phyloP scores from a whole-genome alignment of 2,329 filamentous ascomycete species.

The Ophiocordyceps camponoti-rufipedis region DNA sequence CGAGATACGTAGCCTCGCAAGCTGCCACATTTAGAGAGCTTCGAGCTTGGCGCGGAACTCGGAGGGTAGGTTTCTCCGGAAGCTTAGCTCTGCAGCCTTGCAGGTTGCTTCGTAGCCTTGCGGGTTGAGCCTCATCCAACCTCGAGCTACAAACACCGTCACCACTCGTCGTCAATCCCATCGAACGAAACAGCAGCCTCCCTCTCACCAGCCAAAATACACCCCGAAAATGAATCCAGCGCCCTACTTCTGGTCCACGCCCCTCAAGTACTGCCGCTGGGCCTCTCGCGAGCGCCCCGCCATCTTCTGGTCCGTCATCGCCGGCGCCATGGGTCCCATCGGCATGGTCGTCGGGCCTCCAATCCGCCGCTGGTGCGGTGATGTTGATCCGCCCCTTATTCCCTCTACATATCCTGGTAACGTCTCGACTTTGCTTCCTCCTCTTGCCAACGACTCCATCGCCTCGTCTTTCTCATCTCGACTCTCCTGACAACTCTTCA shows the following conservation, averaged over 20 bases:
- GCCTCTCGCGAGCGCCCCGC: constrained; percentile 74
- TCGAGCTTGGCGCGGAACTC: neutral
- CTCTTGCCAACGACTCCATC: neutral
- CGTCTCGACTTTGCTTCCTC: constrained; percentile 6
- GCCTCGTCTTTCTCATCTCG: neutral
- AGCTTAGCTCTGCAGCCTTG: neutral
- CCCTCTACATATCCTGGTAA: constrained; percentile 90
- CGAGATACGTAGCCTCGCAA: constrained; percentile 3
- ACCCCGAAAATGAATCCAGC: constrained; percentile 29
- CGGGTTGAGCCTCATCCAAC: neutral
- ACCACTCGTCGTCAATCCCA: neutral
- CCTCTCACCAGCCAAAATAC: too few species aligned
- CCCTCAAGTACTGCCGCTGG: constrained; percentile 76
- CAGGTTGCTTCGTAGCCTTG: neutral
- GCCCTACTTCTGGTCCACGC: constrained; percentile 68
- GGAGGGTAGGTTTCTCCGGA: neutral
- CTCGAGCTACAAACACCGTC: neutral
- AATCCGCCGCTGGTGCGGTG: constrained; percentile 53
- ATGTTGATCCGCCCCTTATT: constrained; percentile 51
- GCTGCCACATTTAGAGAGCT: neutral
- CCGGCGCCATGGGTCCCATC: constrained; percentile 58
- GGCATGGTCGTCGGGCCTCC: constrained; percentile 55
- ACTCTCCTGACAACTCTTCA: constrained; percentile 27
- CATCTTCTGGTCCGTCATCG: constrained; percentile 68
- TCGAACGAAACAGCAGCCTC: too few species aligned